These are phyloP conservation scores for Phlyctochytrium bullatum DNA, from an alignment of 192 early-diverging fungal species.

Conservation along the genomic window DNA sequence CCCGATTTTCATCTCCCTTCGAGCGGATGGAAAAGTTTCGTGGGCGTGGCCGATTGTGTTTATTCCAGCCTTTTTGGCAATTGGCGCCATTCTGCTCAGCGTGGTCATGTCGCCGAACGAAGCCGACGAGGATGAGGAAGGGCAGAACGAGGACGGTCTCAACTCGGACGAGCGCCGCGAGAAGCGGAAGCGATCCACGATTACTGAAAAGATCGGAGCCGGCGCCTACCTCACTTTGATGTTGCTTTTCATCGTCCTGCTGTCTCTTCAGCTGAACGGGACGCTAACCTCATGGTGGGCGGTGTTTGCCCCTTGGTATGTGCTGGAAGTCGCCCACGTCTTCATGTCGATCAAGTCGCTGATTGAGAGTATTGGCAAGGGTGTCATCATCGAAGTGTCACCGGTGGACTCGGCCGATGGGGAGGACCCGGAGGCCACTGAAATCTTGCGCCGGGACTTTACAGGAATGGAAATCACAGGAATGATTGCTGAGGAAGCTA, in stretches of 20 bases:
- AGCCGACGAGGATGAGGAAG: conserved; percentile 35
- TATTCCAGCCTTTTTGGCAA: conserved; percentile 78
- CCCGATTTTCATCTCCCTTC: conserved; percentile 74
- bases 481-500: conserved; percentile 40
- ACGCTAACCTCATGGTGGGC: conserved; percentile 51
- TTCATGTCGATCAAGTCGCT: conserved; percentile 22
- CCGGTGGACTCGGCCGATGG: not conserved
- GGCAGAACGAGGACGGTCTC: conserved; percentile 36
- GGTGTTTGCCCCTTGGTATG: conserved; percentile 81
- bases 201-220: conserved; percentile 15
- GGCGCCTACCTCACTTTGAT: conserved; percentile 48
- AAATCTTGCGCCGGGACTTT: conserved; percentile 19
- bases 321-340: conserved; percentile 72
- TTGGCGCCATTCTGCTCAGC: conserved; percentile 45
- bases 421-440: conserved; percentile 20
- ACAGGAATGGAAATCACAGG: conserved; percentile 25
- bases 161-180: not conserved
- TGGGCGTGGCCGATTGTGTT: conserved; percentile 78
- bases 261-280: conserved; percentile 72
- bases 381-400: not conserved
- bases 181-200: conserved; percentile 9
- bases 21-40: conserved; percentile 64
- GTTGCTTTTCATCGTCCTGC: conserved; percentile 74
- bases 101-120: conserved; percentile 24
- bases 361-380: conserved; percentile 6